Evolutionary conservation across 106 monocot species (phyloP).

Genomic region (Amphibolis antarctica): DNA sequence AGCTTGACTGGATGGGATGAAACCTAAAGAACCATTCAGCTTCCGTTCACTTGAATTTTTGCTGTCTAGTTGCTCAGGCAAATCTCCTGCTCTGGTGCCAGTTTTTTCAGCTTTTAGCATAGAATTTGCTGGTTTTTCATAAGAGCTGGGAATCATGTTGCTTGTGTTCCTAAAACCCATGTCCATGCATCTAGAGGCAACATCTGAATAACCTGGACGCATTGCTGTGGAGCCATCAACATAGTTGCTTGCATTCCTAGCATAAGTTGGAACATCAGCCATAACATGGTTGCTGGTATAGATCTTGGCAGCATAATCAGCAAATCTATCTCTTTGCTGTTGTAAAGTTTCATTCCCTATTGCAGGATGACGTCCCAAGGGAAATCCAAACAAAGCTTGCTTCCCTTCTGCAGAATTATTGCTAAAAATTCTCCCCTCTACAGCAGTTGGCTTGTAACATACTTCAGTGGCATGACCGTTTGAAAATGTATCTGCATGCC

Average conservation of each 20-base stretch:
- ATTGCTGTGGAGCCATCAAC: not conserved
- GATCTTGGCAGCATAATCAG: slow-evolving; percentile 5
- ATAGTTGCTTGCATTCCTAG: not conserved
- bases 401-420: slow-evolving; percentile 11
- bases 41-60: slow-evolving; percentile 3
- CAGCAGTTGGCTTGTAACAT: slow-evolving; percentile 10
- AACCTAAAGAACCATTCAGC: slow-evolving; percentile 5
- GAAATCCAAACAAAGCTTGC: slow-evolving; percentile 15
- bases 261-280: no score
- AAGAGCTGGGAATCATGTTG: slow-evolving; percentile 13
- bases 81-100: slow-evolving; percentile 7
- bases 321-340: slow-evolving; percentile 16
- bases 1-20: slow-evolving; percentile 23
- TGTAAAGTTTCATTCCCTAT: not conserved
- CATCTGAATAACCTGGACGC: slow-evolving; percentile 4
- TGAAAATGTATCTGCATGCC: slow-evolving; percentile 3
- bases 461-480: not conserved
- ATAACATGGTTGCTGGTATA: slow-evolving; percentile 1
- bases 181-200: slow-evolving; percentile 2
- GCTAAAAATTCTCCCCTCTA: not conserved
- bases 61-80: slow-evolving; percentile 3
- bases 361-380: slow-evolving; percentile 6
- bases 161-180: slow-evolving; percentile 11
- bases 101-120: slow-evolving; percentile 8
- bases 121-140: not conserved